phyloP scores from a whole-genome alignment of 768 basidiomycete species.

The Lactarius sanguifluus region DNA sequence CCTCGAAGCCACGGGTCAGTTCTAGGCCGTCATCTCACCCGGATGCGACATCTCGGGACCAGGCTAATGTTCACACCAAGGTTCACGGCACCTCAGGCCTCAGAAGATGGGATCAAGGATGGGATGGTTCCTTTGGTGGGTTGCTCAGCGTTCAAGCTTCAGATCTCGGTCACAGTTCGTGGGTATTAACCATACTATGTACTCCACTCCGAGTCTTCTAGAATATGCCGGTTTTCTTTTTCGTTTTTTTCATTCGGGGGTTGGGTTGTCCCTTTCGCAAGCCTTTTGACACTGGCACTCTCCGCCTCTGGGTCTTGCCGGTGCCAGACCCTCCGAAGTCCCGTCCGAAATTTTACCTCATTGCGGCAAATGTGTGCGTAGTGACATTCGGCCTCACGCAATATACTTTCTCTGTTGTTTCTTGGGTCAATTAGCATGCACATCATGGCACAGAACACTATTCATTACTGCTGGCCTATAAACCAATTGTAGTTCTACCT shows the following conservation, averaged over 20 bases:
- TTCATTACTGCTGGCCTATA: too few species aligned
- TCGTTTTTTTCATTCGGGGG: too few species aligned
- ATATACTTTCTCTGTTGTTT: neutral
- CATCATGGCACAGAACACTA: too few species aligned
- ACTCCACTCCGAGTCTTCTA: neutral
- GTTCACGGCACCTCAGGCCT: neutral
- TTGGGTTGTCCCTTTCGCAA: neutral
- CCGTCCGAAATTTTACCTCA: neutral
- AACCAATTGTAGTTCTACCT: neutral
- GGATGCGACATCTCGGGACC: neutral
- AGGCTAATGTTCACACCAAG: neutral
- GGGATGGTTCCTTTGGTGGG: neutral
- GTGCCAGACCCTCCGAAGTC: neutral
- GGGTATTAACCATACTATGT: neutral
- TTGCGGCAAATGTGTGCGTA: neutral
- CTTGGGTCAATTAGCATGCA: neutral
- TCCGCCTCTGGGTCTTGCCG: neutral
- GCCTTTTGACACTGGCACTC: neutral
- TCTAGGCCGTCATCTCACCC: neutral
- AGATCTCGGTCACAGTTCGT: neutral
- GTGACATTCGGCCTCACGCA: neutral
- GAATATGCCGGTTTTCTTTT: too few species aligned
- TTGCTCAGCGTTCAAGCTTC: neutral
- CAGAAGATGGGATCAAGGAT: neutral
- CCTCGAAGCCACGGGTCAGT: neutral